Evolutionary conservation across 495 filamentous ascomycete genomes (phyloP).

Genomic region (Penicillium goetzii): DNA sequence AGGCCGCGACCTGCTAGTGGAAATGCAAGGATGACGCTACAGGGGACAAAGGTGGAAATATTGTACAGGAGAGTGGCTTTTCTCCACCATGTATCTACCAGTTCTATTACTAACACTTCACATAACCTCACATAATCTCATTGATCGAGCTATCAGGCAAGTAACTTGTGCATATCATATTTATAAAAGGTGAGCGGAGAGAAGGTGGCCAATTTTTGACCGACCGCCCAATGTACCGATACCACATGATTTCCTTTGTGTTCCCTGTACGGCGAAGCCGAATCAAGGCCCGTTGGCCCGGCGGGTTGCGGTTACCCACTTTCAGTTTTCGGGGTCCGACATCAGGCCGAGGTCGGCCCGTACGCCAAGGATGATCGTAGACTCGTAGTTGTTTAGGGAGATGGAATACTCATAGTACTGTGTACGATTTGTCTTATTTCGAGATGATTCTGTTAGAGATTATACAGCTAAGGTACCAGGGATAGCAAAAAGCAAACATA

Average conservation of each 20-base stretch:
- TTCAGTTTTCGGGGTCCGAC: neutral
- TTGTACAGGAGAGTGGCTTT: too few relatives aligned
- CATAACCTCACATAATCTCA: too few relatives aligned
- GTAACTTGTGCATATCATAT: too few relatives aligned
- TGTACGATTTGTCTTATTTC: neutral
- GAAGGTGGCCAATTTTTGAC: too few relatives aligned
- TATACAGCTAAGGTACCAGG: neutral
- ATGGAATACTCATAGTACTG: neutral
- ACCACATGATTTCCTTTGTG: too few relatives aligned
- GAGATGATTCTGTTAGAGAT: neutral
- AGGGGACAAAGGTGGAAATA: too few relatives aligned
- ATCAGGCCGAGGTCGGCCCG: conserved; percentile 5
- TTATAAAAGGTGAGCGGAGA: too few relatives aligned
- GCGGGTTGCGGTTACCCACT: conserved; percentile 2
- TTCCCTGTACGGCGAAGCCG: conserved; percentile 1
- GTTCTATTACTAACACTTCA: too few relatives aligned
- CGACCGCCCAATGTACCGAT: too few relatives aligned
- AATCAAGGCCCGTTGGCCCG: neutral
- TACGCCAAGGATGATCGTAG: too few relatives aligned
- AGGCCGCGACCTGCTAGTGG: neutral
- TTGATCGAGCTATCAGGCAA: too few relatives aligned
- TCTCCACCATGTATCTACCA: too few relatives aligned
- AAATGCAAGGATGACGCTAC: conserved; percentile 6
- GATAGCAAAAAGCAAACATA: neutral
- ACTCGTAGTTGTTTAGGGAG: neutral